phyloP scores from a whole-genome alignment of 306 rosid species.

The Acacia melanoxylon region DNA sequence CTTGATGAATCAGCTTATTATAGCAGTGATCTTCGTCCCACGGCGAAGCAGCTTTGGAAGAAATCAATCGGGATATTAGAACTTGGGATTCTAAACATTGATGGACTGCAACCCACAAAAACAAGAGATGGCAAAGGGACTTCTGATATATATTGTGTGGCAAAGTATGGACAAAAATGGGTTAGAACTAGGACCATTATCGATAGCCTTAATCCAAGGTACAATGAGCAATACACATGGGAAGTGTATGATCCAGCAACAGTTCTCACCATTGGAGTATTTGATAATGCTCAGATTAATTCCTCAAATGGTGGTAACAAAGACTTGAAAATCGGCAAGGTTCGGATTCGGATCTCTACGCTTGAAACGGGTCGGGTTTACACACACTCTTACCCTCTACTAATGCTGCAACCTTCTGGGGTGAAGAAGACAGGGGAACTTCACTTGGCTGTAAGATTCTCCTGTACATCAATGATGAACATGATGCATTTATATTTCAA shows the following conservation, averaged over 20 bases:
- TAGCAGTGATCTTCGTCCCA: slow-evolving; percentile 88
- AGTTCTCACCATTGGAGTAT: slow-evolving; percentile 85
- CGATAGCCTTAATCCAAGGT: slow-evolving; percentile 64
- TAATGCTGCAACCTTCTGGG: slow-evolving; percentile 75
- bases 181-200: slow-evolving; percentile 82
- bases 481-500: slow-evolving; percentile 64
- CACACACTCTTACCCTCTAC: slow-evolving; percentile 73
- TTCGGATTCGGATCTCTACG: slow-evolving; percentile 86
- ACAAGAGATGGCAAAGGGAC: slow-evolving; percentile 68
- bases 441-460: slow-evolving; percentile 86
- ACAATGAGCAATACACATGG: slow-evolving; percentile 96
- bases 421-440: slow-evolving; percentile 90
- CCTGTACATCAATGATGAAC: slow-evolving; percentile 59
- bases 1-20: slow-evolving; percentile 86
- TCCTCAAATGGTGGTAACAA: slow-evolving; percentile 55
- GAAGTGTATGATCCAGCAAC: slow-evolving; percentile 89
- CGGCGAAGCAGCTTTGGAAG: slow-evolving; percentile 75
- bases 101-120: slow-evolving; percentile 71
- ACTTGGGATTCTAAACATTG: slow-evolving; percentile 75
- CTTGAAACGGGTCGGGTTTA: slow-evolving; percentile 78
- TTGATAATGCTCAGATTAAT: slow-evolving; percentile 64
- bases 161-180: slow-evolving; percentile 93
- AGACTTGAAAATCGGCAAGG: slow-evolving; percentile 75
- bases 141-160: slow-evolving; percentile 82
- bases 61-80: slow-evolving; percentile 74